A percentile compares a stretch with the other conserved stretches of the same genome.
Evolutionary conservation across 495 filamentous ascomycete genomes (phyloP).

Genomic region (Pyronema domesticum): DNA sequence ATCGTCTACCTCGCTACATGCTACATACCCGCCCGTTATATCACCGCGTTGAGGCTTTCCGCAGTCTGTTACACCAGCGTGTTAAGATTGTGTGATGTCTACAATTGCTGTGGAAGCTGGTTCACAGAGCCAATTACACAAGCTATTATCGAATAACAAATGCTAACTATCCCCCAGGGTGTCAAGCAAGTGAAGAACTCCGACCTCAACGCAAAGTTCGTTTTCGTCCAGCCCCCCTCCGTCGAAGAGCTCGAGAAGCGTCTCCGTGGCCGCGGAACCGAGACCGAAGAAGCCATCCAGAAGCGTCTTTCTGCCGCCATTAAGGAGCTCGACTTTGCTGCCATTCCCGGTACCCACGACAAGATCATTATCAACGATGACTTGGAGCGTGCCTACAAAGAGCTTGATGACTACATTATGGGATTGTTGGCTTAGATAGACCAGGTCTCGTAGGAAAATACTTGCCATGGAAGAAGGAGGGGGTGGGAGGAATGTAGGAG

Average conservation of each 20-base stretch:
- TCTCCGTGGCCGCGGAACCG: slow-evolving; percentile 66
- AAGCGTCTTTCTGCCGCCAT: slow-evolving; percentile 63
- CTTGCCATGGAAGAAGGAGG: too few relatives aligned
- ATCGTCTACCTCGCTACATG: too few relatives aligned
- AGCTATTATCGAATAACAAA: too few relatives aligned
- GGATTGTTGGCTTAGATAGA: neutral
- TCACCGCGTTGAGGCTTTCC: too few relatives aligned
- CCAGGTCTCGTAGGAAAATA: too few relatives aligned
- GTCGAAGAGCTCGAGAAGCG: slow-evolving; percentile 57
- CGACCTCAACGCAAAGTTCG: slow-evolving; percentile 56
- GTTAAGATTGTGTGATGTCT: too few relatives aligned
- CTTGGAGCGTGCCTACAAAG: slow-evolving; percentile 61
- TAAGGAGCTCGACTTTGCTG: slow-evolving; percentile 64
- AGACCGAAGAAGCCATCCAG: slow-evolving; percentile 56
- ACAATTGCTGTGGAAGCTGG: too few relatives aligned
- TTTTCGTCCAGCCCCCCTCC: slow-evolving; percentile 71
- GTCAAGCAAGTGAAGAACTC: slow-evolving; percentile 84
- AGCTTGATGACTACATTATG: slow-evolving; percentile 52
- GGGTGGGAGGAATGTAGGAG: too few relatives aligned
- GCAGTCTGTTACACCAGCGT: too few relatives aligned
- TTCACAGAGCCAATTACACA: slow-evolving; percentile 12
- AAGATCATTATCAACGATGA: slow-evolving; percentile 80
- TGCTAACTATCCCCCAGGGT: slow-evolving; percentile 32
- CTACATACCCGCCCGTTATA: too few relatives aligned
- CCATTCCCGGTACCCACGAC: slow-evolving; percentile 59